Evolutionary conservation across 352 stramenopile genomes (phyloP).

Genomic region (Globisporangium cylindrosporum): DNA sequence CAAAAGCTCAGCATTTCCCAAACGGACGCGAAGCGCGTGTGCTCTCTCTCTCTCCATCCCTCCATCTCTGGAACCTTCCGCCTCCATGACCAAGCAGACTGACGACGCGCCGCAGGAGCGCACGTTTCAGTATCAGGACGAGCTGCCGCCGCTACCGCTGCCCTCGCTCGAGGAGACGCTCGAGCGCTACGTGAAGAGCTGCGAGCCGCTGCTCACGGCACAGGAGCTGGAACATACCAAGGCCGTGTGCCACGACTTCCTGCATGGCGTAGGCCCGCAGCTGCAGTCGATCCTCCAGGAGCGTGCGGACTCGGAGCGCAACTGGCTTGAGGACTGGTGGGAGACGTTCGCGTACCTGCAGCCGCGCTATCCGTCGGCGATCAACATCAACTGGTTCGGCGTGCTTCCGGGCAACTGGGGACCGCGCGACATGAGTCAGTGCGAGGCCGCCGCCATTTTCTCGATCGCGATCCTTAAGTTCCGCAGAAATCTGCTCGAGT

Average conservation of each 20-base stretch:
- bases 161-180: conserved; percentile 93
- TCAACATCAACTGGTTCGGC: conserved; percentile 98
- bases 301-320: conserved; percentile 77
- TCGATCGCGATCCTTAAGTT: conserved; percentile 88
- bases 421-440: conserved; percentile 90
- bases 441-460: conserved; percentile 86
- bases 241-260: conserved; percentile 88
- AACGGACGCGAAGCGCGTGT: neutral
- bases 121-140: conserved; percentile 82
- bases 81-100: conserved; percentile 11
- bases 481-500: conserved; percentile 89
- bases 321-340: conserved; percentile 95
- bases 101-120: conserved; percentile 30
- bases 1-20: neutral
- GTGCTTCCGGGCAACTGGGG: conserved; percentile 93
- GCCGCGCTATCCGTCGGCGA: conserved; percentile 91
- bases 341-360: conserved; percentile 96
- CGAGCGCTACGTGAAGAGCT: conserved; percentile 90
- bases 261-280: conserved; percentile 83
- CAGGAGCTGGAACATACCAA: conserved; percentile 91
- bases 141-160: conserved; percentile 91
- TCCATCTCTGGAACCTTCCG: neutral
- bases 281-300: conserved; percentile 90
- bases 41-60: neutral
- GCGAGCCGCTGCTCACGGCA: conserved; percentile 82